Evolutionary conservation across 495 filamentous ascomycete genomes (phyloP), one percentile per base, ranked within the genome.

Genomic region (Aspergillus cavernicola): DNA sequence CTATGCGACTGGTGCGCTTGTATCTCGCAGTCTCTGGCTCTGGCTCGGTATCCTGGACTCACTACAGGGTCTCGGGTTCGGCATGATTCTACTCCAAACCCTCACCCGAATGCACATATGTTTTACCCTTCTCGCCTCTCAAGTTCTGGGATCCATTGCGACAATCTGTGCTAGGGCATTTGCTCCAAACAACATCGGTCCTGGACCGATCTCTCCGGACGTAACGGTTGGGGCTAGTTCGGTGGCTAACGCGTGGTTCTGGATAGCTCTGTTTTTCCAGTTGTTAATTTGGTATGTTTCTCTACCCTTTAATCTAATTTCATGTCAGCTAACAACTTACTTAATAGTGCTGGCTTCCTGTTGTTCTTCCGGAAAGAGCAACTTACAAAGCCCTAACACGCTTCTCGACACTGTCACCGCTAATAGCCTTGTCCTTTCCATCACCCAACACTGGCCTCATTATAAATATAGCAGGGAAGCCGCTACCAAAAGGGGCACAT

Each of bases 311-410:
- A 8, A 19, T 3, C 37, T 40, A 38, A n/a, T 22, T 4, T 4
- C 18, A 38, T 39, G 18, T 44, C 20, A 47, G 15, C 40, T 58
- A 50, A 51, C n/a, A 9, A 5, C 0, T 29, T 26, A 0, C 20
- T 36, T 6, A 16, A 43, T 9, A 75, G 80, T 56, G 64, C 80
- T 38, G 84, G 85, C 1, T 88, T 85, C 68, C 77, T 85, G 40
- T 70, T 79, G 61, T 87, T 86, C 70, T 88, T 87, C 75, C 72
- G 85, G 28, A 86, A 85, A 71, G 85, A 87, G 65, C 85, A 87
- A 63, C 76, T 87, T 36, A 76, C 74, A 35, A 88, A 88, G 73
- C 85, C 85, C 18, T 85, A 61, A 67, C 13, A 1, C 13, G 12
- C 26, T n/a, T 23, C 12, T 36, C 44, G 36, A 22, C 18, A 3